phyloP scores from a whole-genome alignment of 2,329 filamentous ascomycete species.

The Xylaria digitata region DNA sequence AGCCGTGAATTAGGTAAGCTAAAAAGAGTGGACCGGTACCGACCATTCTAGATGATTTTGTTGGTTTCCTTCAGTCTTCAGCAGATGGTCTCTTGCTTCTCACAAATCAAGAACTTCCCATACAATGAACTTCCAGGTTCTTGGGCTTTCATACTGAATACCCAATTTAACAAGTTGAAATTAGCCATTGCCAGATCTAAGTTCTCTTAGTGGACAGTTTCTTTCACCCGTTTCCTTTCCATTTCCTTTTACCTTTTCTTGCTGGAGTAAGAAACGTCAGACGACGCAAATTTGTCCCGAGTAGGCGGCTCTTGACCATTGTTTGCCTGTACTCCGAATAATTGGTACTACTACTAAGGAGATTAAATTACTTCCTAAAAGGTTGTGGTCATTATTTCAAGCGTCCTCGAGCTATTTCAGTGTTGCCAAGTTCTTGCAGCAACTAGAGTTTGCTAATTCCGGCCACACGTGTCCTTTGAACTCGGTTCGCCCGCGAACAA shows the following conservation, averaged over 20 bases:
- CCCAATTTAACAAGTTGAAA: conserved; percentile 1
- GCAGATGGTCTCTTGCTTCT: neutral
- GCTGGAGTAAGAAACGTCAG: neutral
- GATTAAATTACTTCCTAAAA: conserved; percentile 2
- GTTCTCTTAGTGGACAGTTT: conserved; percentile 12
- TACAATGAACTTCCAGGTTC: neutral
- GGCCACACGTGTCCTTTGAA: conserved; percentile 37
- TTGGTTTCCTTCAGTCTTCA: neutral
- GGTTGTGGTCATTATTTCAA: conserved; percentile 5
- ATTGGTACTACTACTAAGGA: neutral
- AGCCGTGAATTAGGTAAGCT: neutral
- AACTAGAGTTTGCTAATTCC: conserved; percentile 22
- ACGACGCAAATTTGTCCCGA: conserved; percentile 1
- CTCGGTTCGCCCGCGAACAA: conserved; percentile 24
- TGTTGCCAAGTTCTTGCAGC: conserved; percentile 19
- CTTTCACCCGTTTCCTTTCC: neutral
- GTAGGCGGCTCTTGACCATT: neutral
- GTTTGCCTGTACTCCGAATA: neutral
- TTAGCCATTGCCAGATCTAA: neutral
- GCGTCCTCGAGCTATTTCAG: neutral
- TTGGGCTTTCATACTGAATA: conserved; percentile 10
- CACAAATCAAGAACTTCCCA: neutral
- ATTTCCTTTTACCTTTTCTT: neutral
- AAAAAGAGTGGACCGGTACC: neutral
- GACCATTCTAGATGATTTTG: conserved; percentile 5